These are phyloP conservation scores for Cystobasidiaceae sp. DNA, from an alignment of 1,284 basidiomycete species.

Conservation along the genomic window DNA sequence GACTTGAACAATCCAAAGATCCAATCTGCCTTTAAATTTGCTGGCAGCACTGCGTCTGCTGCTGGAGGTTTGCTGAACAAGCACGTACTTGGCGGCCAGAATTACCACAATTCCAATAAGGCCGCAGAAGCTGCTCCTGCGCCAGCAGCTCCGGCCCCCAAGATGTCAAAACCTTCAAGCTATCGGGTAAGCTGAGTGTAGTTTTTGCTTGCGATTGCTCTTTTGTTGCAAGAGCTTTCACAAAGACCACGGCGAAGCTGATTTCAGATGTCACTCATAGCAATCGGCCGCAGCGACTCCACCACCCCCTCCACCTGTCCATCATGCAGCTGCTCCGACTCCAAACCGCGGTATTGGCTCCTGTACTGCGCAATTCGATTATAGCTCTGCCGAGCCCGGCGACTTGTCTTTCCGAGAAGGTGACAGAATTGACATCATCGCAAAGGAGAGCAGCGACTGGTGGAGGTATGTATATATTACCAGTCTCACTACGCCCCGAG, in stretches of 20 bases:
- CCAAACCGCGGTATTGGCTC: constrained; percentile 23
- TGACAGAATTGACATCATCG: constrained; percentile 12
- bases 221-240: background rate
- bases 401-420: constrained; percentile 25
- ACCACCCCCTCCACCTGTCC: background rate
- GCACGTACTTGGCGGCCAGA: constrained; percentile 7
- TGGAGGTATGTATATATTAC: constrained; percentile 12
- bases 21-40: constrained; percentile 24
- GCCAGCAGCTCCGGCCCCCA: constrained; percentile 10
- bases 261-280: background rate
- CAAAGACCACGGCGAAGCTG: background rate
- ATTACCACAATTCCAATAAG: background rate
- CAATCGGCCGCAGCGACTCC: background rate
- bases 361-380: constrained; percentile 24
- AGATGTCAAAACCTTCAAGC: constrained; percentile 7
- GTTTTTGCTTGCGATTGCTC: background rate
- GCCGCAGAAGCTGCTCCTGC: background rate
- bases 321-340: background rate
- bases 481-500: background rate
- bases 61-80: constrained; percentile 28
- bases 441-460: constrained; percentile 27
- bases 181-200: constrained; percentile 9
- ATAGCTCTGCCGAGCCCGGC: constrained; percentile 15
- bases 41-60: constrained; percentile 6
- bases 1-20: constrained; percentile 25